Conservation (phyloP, 768 basidiomycete species). For the Kockovaella imperatae region DNA sequence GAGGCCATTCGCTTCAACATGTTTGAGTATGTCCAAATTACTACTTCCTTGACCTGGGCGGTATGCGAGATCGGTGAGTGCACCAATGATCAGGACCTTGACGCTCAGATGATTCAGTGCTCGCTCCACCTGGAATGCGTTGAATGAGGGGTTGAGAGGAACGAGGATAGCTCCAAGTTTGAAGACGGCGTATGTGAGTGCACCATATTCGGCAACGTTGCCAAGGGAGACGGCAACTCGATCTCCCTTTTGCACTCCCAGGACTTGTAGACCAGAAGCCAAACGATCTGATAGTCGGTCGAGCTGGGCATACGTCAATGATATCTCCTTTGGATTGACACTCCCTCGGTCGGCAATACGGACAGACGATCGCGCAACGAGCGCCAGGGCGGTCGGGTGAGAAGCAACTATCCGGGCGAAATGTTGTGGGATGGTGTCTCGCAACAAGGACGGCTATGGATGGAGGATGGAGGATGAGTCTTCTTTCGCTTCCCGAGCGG, state of each 20-base stretch:
- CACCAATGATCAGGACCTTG: background rate
- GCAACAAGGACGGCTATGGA: background rate
- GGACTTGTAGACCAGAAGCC: background rate
- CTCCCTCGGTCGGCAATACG: background rate
- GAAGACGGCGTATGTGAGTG: conserved; percentile 1
- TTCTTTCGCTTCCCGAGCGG: too few relatives aligned
- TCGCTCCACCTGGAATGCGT: background rate
- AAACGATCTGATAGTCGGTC: background rate
- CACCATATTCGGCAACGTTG: background rate
- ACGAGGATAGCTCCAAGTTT: conserved; percentile 3
- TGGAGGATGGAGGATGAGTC: too few relatives aligned
- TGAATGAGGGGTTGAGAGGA: conserved; percentile 1
- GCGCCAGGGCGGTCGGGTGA: background rate
- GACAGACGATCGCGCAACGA: background rate
- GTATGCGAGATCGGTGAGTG: background rate
- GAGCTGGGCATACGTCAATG: conserved; percentile 1
- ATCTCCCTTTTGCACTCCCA: conserved; percentile 1
- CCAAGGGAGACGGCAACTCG: conserved; percentile 2
- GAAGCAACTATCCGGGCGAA: background rate
- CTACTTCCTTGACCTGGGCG: background rate
- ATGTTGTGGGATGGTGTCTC: conserved; percentile 1
- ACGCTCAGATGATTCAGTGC: background rate
- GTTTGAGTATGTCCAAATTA: background rate
- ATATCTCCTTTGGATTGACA: background rate
- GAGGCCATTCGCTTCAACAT: too few relatives aligned